phyloP scores from a whole-genome alignment of 192 early-diverging fungal species.

The Rhizoclosmatium sp. region DNA sequence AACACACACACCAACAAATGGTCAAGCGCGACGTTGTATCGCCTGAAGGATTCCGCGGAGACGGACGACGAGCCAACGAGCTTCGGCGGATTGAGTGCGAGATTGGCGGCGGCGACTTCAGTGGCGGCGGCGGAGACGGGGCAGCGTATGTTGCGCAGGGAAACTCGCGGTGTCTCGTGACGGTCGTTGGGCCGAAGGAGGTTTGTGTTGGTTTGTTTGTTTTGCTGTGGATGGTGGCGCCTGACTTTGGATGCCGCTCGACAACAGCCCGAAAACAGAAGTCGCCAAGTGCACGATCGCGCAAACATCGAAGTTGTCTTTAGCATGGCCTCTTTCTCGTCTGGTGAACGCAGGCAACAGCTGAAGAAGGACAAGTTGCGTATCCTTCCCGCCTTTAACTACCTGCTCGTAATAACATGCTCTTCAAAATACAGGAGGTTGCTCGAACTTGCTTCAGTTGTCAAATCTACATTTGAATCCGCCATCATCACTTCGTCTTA shows the following conservation, averaged over 20 bases:
- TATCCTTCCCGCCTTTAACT: not conserved
- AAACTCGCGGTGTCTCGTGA: constrained; percentile 91
- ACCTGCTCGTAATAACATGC: not conserved
- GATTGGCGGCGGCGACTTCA: constrained; percentile 61
- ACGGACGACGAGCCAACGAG: constrained; percentile 90
- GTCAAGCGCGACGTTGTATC: constrained; percentile 17
- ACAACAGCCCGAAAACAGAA: no score
- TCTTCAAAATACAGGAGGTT: constrained; percentile 63
- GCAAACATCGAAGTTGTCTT: constrained; percentile 85
- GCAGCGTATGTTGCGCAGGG: constrained; percentile 95
- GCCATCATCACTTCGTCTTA: constrained; percentile 78
- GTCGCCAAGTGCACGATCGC: not conserved
- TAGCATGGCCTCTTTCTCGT: constrained; percentile 90
- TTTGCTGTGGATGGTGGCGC: not conserved
- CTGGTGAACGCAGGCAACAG: constrained; percentile 83
- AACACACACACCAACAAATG: not conserved
- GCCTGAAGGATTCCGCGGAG: constrained; percentile 80
- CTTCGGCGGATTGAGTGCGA: constrained; percentile 83
- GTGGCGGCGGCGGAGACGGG: constrained; percentile 85
- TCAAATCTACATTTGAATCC: constrained; percentile 92
- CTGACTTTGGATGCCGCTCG: no score
- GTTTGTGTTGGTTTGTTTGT: constrained; percentile 42
- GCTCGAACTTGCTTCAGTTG: constrained; percentile 83
- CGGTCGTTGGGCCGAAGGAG: constrained; percentile 94
- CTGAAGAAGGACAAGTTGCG: constrained; percentile 84